Conservation (phyloP, 2,329 filamentous ascomycete species). For the Penicillium hordei region DNA sequence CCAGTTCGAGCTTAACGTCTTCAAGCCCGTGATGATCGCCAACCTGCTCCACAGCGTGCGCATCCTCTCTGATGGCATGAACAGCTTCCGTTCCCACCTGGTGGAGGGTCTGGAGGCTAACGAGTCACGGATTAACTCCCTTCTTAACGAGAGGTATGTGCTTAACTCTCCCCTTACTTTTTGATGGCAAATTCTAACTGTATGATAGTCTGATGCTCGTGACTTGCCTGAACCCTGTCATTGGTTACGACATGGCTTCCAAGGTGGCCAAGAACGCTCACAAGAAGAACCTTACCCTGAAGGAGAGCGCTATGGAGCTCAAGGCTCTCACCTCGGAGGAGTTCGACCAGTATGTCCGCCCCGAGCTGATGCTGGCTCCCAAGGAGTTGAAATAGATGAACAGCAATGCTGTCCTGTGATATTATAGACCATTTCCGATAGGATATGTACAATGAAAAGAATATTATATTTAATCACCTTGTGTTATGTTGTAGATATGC, state of each 20-base stretch:
- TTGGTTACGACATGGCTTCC: constrained; percentile 95
- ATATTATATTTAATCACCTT: constrained; percentile 11
- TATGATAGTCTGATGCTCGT: constrained; percentile 83
- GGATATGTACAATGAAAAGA: constrained; percentile 26
- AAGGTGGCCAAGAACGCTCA: constrained; percentile 98
- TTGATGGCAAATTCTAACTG: constrained; percentile 21
- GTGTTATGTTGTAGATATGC: background rate
- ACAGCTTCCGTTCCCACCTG: constrained; percentile 90
- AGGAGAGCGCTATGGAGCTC: constrained; percentile 90
- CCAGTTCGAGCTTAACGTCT: constrained; percentile 98
- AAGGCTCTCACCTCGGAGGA: constrained; percentile 84
- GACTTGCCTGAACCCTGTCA: constrained; percentile 95
- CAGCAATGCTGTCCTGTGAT: constrained; percentile 15
- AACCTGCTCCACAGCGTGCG: constrained; percentile 92
- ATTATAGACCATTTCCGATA: constrained; percentile 21
- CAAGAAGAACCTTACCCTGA: constrained; percentile 94
- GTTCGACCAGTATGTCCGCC: constrained; percentile 85
- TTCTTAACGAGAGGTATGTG: constrained; percentile 89
- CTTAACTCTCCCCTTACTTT: constrained; percentile 5
- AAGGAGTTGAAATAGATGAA: constrained; percentile 60
- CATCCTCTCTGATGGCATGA: constrained; percentile 88
- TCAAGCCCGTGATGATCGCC: constrained; percentile 94
- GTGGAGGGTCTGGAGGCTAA: constrained; percentile 86
- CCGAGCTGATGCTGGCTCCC: constrained; percentile 92
- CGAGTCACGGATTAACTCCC: constrained; percentile 82